A percentile compares a stretch with the other conserved stretches of the same genome.
Conservation (phyloP, 2,329 filamentous ascomycete genomes). For the Cryphonectria naterciae region DNA sequence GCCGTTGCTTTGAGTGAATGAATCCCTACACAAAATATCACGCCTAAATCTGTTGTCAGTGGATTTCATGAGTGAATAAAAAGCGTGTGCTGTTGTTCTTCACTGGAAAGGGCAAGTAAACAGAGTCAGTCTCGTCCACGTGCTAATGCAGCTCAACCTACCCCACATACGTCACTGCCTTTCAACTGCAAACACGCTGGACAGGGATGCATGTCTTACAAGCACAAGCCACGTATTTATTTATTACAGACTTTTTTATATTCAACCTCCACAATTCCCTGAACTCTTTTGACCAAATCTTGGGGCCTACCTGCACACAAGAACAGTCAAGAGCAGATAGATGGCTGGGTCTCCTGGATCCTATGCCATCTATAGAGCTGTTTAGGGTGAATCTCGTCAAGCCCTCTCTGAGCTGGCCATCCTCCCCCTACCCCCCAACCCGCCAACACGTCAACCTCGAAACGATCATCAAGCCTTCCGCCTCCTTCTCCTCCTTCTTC, state of each 20-base stretch:
- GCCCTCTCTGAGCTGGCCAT: background rate
- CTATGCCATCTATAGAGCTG: background rate
- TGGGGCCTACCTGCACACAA: too few species aligned
- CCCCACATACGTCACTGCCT: conserved; percentile 24
- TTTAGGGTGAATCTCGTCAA: background rate
- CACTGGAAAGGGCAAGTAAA: background rate
- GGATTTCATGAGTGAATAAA: too few species aligned
- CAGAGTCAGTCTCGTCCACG: background rate
- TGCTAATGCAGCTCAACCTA: background rate
- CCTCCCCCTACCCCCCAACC: too few species aligned
- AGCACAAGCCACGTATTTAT: background rate
- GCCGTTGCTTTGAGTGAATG: background rate
- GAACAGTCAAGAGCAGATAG: background rate
- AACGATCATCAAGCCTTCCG: background rate
- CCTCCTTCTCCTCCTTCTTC: background rate
- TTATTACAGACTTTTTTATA: background rate
- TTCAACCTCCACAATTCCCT: background rate
- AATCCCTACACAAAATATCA: background rate
- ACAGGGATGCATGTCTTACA: background rate
- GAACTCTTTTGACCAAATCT: too few species aligned
- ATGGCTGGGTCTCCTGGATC: background rate
- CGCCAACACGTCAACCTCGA: background rate
- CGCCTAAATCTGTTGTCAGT: too few species aligned
- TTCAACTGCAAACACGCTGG: conserved; percentile 6
- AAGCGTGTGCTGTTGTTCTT: background rate